Conservation (phyloP, 768 basidiomycete genomes). For the Candolleomyces efflorescens region DNA sequence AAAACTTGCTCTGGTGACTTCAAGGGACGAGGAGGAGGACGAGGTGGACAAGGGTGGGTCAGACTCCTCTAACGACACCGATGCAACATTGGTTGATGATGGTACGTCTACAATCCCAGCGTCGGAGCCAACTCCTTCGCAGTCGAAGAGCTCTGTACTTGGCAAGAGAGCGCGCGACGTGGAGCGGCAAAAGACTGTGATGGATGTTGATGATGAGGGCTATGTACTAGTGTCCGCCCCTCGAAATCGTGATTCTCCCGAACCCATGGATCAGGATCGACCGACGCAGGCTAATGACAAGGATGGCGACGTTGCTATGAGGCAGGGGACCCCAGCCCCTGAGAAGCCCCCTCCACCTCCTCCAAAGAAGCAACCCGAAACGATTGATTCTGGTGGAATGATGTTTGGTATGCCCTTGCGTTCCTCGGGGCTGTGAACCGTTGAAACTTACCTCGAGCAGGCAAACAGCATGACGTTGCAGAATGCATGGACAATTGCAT, state of each 20-base stretch:
- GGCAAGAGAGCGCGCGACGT: constrained; percentile 64
- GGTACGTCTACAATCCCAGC: constrained; percentile 34
- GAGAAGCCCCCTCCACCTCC: constrained; percentile 49
- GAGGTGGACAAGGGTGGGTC: constrained; percentile 71
- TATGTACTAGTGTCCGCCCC: constrained; percentile 29
- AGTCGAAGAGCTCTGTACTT: constrained; percentile 51
- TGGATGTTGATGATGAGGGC: constrained; percentile 53
- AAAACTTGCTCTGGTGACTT: constrained; percentile 86
- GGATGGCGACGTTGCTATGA: constrained; percentile 36
- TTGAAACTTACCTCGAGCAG: constrained; percentile 31
- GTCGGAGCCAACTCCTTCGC: constrained; percentile 24
- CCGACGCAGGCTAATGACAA: constrained; percentile 27
- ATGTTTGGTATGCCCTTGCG: constrained; percentile 68
- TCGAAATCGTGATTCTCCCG: constrained; percentile 23
- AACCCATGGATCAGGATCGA: constrained; percentile 15
- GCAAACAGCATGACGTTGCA: constrained; percentile 95
- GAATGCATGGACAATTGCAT: constrained; percentile 99
- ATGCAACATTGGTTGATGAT: constrained; percentile 86
- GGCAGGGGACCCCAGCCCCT: constrained; percentile 13
- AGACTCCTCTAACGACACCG: constrained; percentile 82
- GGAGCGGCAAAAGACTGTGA: constrained; percentile 35
- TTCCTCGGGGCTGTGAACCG: neutral
- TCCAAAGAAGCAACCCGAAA: constrained; percentile 49
- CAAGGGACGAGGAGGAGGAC: constrained; percentile 86
- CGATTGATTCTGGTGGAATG: constrained; percentile 69